A percentile compares a stretch with the other conserved stretches of the same genome.
Evolutionary conservation across 805 yeast genomes (phyloP).

Genomic region (Cyberlindnera saturnus): DNA sequence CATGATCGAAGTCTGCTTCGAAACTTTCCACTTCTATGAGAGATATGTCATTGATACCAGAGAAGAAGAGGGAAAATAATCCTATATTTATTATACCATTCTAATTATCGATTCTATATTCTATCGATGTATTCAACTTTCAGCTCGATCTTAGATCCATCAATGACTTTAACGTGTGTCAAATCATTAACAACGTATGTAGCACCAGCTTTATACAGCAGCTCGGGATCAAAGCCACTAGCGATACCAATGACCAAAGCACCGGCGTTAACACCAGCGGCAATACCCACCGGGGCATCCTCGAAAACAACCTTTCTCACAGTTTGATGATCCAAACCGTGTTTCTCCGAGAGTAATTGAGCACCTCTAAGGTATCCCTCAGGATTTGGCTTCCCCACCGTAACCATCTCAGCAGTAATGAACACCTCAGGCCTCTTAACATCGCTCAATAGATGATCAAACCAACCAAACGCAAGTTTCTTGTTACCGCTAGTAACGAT

Average conservation of each 20-base stretch:
- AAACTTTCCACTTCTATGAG: slow-evolving; percentile 67
- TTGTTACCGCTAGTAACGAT: slow-evolving; percentile 82
- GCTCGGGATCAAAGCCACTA: slow-evolving; percentile 58
- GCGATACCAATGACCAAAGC: slow-evolving; percentile 81
- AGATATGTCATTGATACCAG: slow-evolving; percentile 26
- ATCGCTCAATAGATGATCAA: slow-evolving; percentile 48
- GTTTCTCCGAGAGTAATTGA: slow-evolving; percentile 41
- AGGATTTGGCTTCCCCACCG: slow-evolving; percentile 82
- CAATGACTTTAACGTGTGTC: slow-evolving; percentile 24
- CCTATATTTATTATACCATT: not conserved
- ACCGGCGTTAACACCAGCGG: slow-evolving; percentile 82
- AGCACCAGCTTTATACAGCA: slow-evolving; percentile 62
- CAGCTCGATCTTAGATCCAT: slow-evolving; percentile 18
- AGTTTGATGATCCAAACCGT: slow-evolving; percentile 29
- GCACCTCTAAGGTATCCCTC: slow-evolving; percentile 53
- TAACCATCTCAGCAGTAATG: slow-evolving; percentile 78
- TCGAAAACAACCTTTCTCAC: slow-evolving; percentile 63
- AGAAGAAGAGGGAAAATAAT: not conserved
- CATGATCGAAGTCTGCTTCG: slow-evolving; percentile 81
- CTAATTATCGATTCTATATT: not conserved
- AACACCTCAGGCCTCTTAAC: slow-evolving; percentile 63
- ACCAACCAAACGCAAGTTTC: slow-evolving; percentile 75
- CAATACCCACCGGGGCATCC: slow-evolving; percentile 87
- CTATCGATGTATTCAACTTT: slow-evolving; percentile 21
- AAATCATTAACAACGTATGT: slow-evolving; percentile 75